Base-by-base conservation (phyloP, 768 basidiomycete genomes). In the Tricholoma sp. region DNA sequence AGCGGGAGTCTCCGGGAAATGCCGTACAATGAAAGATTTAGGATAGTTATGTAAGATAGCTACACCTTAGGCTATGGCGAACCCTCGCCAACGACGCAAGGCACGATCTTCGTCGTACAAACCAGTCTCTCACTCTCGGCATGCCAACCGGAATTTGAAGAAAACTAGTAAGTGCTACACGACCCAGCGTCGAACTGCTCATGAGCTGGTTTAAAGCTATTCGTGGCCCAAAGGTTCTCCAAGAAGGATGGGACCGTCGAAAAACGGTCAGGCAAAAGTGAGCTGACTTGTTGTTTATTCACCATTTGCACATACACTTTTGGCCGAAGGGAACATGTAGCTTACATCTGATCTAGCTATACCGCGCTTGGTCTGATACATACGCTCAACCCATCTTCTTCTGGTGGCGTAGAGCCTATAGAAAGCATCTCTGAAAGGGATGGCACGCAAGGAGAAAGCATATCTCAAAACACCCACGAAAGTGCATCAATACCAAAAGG, bases 251-350 rank as follows among this genome's bases (percentile, higher is more conserved):
- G 94, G 90, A 98, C 70, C 83, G 83, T 61, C 75, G 74, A 51
- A 91, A 91, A 73, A 98, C 94, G 10, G 86, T 95, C 15, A 82
- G 81, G 60, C 95, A 98, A 81, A 98, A 97, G 94, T 96, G 65
- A 64, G 87, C 68, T 33, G 24, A 28, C 33, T n/a, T 49, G 15
- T 34, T 15, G 11, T 49, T 48, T 28, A 13, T 52, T 11, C 36
- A 15, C 18, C 45, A 44, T 20, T 17, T 39, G 41, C 48, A 28
- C 28, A 47, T 44, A 39, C n/a, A 7, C 2, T 18, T 7, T 24
- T 42, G 47, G 31, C n/a, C 11, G 41, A 12, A n/a, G 11, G 41
- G 18, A 33, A 15, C 6, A 34, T 7, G n/a, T 48, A 52, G 20
- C 4, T 28, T 47, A 50, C 6, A 12, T 28, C 37, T 34, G 15